Evolutionary conservation across 2,329 filamentous ascomycete genomes (phyloP).

Genomic region (Fusarium floridanum): DNA sequence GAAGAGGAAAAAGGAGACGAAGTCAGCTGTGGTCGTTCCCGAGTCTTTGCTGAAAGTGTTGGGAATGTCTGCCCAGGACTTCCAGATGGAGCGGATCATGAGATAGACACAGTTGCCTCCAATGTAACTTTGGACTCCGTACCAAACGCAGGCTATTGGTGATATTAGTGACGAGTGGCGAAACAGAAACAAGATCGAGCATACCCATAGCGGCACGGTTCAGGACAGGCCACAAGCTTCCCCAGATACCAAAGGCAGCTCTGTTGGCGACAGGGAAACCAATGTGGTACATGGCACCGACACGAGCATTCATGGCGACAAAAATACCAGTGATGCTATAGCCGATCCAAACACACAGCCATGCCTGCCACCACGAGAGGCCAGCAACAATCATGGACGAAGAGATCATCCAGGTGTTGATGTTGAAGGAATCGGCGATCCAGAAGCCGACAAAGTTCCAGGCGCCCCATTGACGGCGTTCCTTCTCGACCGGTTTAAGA

Average conservation of each 20-base stretch:
- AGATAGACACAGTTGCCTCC: constrained; percentile 87
- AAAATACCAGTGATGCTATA: constrained; percentile 84
- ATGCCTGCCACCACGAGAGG: constrained; percentile 92
- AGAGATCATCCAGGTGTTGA: constrained; percentile 95
- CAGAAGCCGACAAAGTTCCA: constrained; percentile 93
- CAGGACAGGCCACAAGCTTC: constrained; percentile 87
- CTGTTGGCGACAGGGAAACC: constrained; percentile 86
- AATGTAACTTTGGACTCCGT: constrained; percentile 87
- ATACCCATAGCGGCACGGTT: constrained; percentile 84
- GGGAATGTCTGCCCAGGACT: constrained; percentile 72
- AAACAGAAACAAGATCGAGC: constrained; percentile 25
- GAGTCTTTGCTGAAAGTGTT: constrained; percentile 75
- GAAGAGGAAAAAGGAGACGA: constrained; percentile 87
- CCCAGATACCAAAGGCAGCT: constrained; percentile 89
- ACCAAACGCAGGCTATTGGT: constrained; percentile 80
- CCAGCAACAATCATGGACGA: constrained; percentile 83
- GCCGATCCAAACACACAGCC: constrained; percentile 89
- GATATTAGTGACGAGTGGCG: constrained; percentile 21
- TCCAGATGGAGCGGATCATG: constrained; percentile 91
- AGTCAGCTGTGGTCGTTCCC: constrained; percentile 81
- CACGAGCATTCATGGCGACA: constrained; percentile 82
- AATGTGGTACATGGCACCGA: constrained; percentile 89
- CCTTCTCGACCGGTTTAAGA: constrained; percentile 83
- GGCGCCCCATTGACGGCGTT: constrained; percentile 83
- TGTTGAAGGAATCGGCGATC: constrained; percentile 88